Evolutionary conservation across 495 filamentous ascomycete species (phyloP).

Genomic region (Penicillium roqueforti): DNA sequence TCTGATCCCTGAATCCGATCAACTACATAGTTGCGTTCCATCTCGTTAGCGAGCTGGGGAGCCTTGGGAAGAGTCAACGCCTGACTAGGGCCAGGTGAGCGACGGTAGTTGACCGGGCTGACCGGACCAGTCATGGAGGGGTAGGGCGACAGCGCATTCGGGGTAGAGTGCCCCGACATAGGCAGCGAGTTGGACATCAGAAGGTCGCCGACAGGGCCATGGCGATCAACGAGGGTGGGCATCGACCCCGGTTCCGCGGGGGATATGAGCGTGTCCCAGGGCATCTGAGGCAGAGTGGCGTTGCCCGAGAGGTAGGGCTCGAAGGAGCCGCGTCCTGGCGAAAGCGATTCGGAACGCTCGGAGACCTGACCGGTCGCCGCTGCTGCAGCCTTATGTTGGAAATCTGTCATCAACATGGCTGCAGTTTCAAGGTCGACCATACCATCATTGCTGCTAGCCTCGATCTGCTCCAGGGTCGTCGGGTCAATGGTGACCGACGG

Average conservation of each 20-base stretch:
- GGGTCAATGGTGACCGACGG: constrained; percentile 80
- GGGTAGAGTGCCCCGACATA: constrained; percentile 67
- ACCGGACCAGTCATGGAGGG: constrained; percentile 69
- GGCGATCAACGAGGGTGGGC: constrained; percentile 63
- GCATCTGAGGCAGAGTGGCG: constrained; percentile 78
- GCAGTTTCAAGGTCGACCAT: constrained; percentile 97
- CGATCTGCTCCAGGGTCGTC: constrained; percentile 87
- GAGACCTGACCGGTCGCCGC: constrained; percentile 71
- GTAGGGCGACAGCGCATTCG: constrained; percentile 76
- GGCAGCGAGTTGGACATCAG: constrained; percentile 66
- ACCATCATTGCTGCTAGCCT: constrained; percentile 80
- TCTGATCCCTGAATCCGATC: constrained; percentile 82
- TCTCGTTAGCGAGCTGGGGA: constrained; percentile 64
- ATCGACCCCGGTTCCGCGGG: constrained; percentile 59
- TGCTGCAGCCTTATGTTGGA: constrained; percentile 93
- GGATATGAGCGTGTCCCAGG: constrained; percentile 81
- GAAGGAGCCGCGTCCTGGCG: constrained; percentile 61
- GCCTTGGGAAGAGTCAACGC: constrained; percentile 61
- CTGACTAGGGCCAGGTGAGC: constrained; percentile 62
- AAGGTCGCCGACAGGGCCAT: constrained; percentile 53
- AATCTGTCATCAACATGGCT: constrained; percentile 97
- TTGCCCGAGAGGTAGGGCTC: constrained; percentile 71
- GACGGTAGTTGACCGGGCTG: constrained; percentile 64
- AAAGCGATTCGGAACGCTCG: constrained; percentile 68
- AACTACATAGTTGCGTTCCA: constrained; percentile 75